Evolutionary conservation across 192 early-diverging fungal genomes (phyloP), one percentile per base, ranked within the genome.

Genomic region (Helicostylum pulchrum): DNA sequence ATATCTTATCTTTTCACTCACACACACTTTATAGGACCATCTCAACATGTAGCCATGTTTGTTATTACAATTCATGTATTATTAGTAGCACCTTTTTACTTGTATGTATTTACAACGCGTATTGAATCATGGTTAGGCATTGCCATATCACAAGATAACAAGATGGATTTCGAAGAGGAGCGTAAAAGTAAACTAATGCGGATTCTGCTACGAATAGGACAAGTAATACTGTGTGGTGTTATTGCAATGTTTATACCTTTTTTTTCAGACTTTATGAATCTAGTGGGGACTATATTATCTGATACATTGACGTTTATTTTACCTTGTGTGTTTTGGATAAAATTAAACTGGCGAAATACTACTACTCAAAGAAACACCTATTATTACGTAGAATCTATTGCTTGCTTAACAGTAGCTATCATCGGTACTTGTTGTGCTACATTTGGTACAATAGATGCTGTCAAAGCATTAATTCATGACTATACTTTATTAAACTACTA

Each of bases 21-120:
- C 36, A 9, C 36, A 39, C 36, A 4, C 36, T 39, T 7, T 36
- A 36, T 30, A 52, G 86, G 86, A 5, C 73, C 74, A 0, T 70
- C 78, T 14, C 77, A 83, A 0, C 88, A 79, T 2, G 76, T 87
- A 4, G 80, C 85, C 48, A 86, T 85, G 44, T 72, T 88, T 23
- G 76, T 92, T 19, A 90, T 93, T 47, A 91, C 87, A 11, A 67
- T 87, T 39, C 91, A 94, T 65, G 90, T 92, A 7, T 77, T 94
- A 14, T 77, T 92, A 42, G 86, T 91, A 0, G 81, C 85, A 23
- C 92, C 92, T 0, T 76, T 94, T 19, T 76, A 89, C 57, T 70
- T 94, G 30, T 88, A 85, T 17, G 84, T 89, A 10, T 87, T 90
- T 43, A 82, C 90, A 15, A 67, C 87, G 47, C 87, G 90, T 64